Evolutionary conservation across 805 yeast genomes (phyloP).

Genomic region (Saccharomycopsis malanga): DNA sequence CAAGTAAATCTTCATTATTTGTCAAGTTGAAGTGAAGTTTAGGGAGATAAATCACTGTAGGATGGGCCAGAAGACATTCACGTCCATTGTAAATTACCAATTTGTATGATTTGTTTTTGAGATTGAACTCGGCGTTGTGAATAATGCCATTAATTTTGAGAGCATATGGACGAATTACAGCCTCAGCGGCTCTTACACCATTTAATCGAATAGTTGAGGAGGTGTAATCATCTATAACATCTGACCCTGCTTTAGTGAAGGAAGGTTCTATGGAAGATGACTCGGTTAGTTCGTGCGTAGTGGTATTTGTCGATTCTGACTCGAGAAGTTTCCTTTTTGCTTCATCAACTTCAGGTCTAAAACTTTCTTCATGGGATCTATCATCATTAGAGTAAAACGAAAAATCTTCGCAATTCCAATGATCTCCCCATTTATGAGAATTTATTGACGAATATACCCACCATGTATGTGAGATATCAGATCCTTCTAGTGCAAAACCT

Average conservation of each 20-base stretch:
- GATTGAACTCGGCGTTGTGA: slow-evolving; percentile 48
- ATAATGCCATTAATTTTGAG: slow-evolving; percentile 56
- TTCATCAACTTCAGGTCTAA: background rate
- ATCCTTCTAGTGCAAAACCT: slow-evolving; percentile 69
- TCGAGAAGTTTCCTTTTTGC: too few relatives aligned
- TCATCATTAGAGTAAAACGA: slow-evolving; percentile 78
- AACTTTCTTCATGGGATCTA: background rate
- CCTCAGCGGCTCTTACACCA: slow-evolving; percentile 71
- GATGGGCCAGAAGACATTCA: slow-evolving; percentile 23
- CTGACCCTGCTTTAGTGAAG: too few relatives aligned
- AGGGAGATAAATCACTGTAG: slow-evolving; percentile 66
- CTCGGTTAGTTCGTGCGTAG: background rate
- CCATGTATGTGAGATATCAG: slow-evolving; percentile 62
- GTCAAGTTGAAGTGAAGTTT: slow-evolving; percentile 57
- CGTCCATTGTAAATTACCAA: background rate
- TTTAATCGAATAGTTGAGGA: slow-evolving; percentile 30
- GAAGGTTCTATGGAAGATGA: background rate
- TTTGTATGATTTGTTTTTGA: slow-evolving; percentile 38
- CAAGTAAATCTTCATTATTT: slow-evolving; percentile 28
- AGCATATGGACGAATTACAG: slow-evolving; percentile 74
- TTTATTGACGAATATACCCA: slow-evolving; percentile 82
- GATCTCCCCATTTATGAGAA: slow-evolving; percentile 80
- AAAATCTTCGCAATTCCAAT: slow-evolving; percentile 92
- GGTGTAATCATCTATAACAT: background rate
- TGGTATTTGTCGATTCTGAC: background rate